Conservation (phyloP, 2,329 filamentous ascomycete species). For the Phaeosphaeria sp. region DNA sequence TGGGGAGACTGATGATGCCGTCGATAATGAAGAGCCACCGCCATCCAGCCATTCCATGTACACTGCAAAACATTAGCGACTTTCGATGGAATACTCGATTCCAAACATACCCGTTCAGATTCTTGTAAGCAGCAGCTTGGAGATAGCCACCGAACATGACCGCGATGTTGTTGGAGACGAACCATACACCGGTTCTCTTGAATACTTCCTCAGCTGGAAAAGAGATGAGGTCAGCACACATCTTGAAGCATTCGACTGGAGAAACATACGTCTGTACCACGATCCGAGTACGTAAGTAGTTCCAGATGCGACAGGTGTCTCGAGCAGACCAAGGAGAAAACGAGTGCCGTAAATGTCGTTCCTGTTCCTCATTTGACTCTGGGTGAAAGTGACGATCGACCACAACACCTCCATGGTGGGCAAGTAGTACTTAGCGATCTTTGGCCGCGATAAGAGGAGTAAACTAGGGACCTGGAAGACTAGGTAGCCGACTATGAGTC, state of each 20-base stretch:
- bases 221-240: neutral
- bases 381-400: slow-evolving; percentile 50
- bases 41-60: slow-evolving; percentile 59
- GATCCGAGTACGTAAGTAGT: slow-evolving; percentile 47
- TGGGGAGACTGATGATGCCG: slow-evolving; percentile 63
- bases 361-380: slow-evolving; percentile 47
- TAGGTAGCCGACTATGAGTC: slow-evolving; percentile 39
- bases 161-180: slow-evolving; percentile 60
- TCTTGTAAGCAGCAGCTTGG: slow-evolving; percentile 61
- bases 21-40: slow-evolving; percentile 65
- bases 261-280: slow-evolving; percentile 56
- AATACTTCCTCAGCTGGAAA: slow-evolving; percentile 51
- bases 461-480: slow-evolving; percentile 50
- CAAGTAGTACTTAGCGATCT: slow-evolving; percentile 45
- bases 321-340: slow-evolving; percentile 47
- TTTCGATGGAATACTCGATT: too few species aligned
- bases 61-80: slow-evolving; percentile 11
- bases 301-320: slow-evolving; percentile 46
- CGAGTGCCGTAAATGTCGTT: slow-evolving; percentile 50
- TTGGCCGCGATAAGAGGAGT: slow-evolving; percentile 47
- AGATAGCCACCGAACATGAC: slow-evolving; percentile 66
- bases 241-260: too few species aligned
- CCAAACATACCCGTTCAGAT: slow-evolving; percentile 53
- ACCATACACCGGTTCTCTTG: slow-evolving; percentile 64
- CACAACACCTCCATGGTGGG: slow-evolving; percentile 51